Percentiles rank a stretch among this genome's conserved stretches.
These are phyloP conservation scores for Pneumocystis jirovecii DNA, from an alignment of 1,139 yeast species.

Conservation along the genomic window DNA sequence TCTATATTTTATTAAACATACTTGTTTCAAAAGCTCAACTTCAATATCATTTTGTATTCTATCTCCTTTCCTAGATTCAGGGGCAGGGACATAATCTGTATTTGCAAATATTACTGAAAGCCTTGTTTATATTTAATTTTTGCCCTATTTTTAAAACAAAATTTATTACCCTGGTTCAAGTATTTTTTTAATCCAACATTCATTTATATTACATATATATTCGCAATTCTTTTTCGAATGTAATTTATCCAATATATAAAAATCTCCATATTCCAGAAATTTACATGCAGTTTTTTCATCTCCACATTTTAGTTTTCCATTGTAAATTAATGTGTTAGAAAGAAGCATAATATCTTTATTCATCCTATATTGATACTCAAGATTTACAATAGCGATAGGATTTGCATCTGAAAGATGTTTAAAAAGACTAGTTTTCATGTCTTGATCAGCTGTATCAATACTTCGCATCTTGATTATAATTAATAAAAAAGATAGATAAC, in stretches of 20 bases:
- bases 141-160: neutral
- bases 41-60: conserved; percentile 60
- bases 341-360: conserved; percentile 73
- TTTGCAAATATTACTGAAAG: conserved; percentile 53
- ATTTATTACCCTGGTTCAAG: conserved; percentile 9
- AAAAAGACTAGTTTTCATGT: conserved; percentile 68
- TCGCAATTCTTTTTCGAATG: neutral
- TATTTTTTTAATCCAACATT: conserved; percentile 13
- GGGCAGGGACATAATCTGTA: conserved; percentile 52
- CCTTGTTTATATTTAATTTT: conserved; percentile 17
- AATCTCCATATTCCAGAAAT: conserved; percentile 21
- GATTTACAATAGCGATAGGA: conserved; percentile 57
- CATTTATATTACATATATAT: neutral
- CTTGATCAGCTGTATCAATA: conserved; percentile 37
- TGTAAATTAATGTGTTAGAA: conserved; percentile 65
- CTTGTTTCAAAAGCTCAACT: conserved; percentile 44
- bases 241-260: neutral
- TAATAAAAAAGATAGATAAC: neutral
- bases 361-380: conserved; percentile 85
- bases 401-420: conserved; percentile 52
- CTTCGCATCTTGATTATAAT: conserved; percentile 11
- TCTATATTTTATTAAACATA: neutral
- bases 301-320: conserved; percentile 66
- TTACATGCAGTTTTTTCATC: conserved; percentile 46
- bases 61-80: conserved; percentile 46